Evolutionary conservation across 352 stramenopile genomes (phyloP).

Genomic region (Phytophthora capsici): DNA sequence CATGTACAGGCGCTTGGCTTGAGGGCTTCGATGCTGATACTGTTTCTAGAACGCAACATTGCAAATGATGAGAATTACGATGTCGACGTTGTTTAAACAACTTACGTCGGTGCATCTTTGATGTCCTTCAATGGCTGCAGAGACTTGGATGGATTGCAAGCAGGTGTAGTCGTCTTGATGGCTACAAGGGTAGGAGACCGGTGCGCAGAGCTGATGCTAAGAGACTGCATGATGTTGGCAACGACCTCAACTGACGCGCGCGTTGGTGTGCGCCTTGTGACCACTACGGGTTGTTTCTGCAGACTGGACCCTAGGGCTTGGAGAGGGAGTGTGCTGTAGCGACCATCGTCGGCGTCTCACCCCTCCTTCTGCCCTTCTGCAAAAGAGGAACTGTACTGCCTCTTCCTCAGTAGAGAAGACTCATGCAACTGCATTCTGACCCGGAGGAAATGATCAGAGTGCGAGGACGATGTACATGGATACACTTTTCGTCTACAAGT

Average conservation of each 20-base stretch:
- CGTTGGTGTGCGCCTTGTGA: slow-evolving; percentile 14
- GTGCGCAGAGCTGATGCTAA: slow-evolving; percentile 12
- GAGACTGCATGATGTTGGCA: slow-evolving; percentile 23
- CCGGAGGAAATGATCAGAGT: slow-evolving; percentile 21
- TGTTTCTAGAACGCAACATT: slow-evolving; percentile 8
- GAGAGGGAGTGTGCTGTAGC: slow-evolving; percentile 25
- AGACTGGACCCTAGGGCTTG: slow-evolving; percentile 10
- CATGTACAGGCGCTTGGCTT: slow-evolving; percentile 26
- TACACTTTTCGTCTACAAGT: slow-evolving; percentile 6
- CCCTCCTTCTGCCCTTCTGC: slow-evolving; percentile 10
- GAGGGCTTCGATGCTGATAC: slow-evolving; percentile 30
- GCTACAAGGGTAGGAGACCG: slow-evolving; percentile 9
- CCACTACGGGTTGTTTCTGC: slow-evolving; percentile 7
- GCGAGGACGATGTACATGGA: slow-evolving; percentile 14
- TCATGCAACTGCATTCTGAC: slow-evolving; percentile 4
- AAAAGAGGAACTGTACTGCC: slow-evolving; percentile 26
- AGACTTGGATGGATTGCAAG: slow-evolving; percentile 26
- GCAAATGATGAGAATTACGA: slow-evolving; percentile 17
- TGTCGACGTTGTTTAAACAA: background rate
- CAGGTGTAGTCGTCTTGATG: background rate
- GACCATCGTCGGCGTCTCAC: slow-evolving; percentile 35
- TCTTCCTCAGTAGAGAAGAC: slow-evolving; percentile 21
- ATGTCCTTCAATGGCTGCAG: background rate
- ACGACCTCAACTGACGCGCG: slow-evolving; percentile 21
- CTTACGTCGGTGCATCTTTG: slow-evolving; percentile 24